These are phyloP conservation scores for Tolypocladium guangdongense DNA, from an alignment of 2,329 filamentous ascomycete species.

Conservation along the genomic window DNA sequence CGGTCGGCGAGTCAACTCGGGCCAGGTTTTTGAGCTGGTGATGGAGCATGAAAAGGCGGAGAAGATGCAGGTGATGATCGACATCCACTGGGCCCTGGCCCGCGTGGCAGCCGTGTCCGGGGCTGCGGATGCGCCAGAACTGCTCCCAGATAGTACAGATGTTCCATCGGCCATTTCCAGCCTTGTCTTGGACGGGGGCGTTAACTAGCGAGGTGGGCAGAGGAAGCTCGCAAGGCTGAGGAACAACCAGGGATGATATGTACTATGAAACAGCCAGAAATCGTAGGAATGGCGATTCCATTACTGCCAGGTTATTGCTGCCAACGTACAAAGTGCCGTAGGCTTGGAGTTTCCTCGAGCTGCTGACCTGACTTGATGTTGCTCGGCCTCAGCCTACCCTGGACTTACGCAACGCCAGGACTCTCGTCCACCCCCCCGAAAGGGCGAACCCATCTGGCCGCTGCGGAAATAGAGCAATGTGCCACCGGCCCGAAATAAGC, in stretches of 20 bases:
- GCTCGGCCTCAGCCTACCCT: slow-evolving; percentile 44
- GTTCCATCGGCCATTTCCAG: background rate
- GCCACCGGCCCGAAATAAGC: background rate
- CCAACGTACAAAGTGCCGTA: background rate
- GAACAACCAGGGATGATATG: background rate
- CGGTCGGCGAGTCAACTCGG: background rate
- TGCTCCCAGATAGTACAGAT: background rate
- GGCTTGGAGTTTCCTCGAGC: background rate
- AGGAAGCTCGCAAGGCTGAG: background rate
- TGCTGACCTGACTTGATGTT: slow-evolving; percentile 24
- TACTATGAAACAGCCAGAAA: background rate
- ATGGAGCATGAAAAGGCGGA: too few species aligned
- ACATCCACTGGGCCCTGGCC: background rate
- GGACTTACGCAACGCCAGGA: slow-evolving; percentile 15
- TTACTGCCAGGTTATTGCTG: background rate
- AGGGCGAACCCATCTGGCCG: too few species aligned
- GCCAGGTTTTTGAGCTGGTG: too few species aligned
- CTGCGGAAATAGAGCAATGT: background rate
- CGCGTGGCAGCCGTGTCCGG: background rate
- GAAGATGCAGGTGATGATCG: background rate
- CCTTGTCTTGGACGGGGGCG: too few species aligned
- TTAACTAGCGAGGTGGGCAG: background rate
- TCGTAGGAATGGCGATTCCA: background rate
- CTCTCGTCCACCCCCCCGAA: too few species aligned
- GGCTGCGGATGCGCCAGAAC: background rate